Evolutionary conservation across 2,329 filamentous ascomycete species (phyloP).

Genomic region (Penicillium sp.): DNA sequence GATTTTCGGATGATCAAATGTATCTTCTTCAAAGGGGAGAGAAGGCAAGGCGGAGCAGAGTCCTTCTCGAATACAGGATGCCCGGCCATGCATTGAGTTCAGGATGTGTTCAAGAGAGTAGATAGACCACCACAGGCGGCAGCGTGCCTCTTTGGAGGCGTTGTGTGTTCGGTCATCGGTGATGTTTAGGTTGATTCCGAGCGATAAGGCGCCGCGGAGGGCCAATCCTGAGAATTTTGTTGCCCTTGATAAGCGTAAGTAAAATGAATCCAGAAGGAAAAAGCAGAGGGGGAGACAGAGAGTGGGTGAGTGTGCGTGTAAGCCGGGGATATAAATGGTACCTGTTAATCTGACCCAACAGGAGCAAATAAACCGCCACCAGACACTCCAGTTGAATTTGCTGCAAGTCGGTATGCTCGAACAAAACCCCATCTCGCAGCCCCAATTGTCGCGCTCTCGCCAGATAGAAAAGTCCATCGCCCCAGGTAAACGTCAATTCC

Average conservation of each 20-base stretch:
- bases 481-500: constrained; percentile 18
- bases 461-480: constrained; percentile 38
- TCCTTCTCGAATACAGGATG: constrained; percentile 33
- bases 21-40: constrained; percentile 34
- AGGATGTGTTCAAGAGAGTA: constrained; percentile 38
- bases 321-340: constrained; percentile 11
- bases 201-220: constrained; percentile 34
- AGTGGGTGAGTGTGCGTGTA: neutral
- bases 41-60: constrained; percentile 36
- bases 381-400: constrained; percentile 39
- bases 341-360: constrained; percentile 39
- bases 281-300: too few relatives aligned
- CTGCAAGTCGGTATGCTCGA: constrained; percentile 39
- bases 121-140: constrained; percentile 41
- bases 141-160: constrained; percentile 36
- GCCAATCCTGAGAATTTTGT: constrained; percentile 39
- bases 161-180: constrained; percentile 30
- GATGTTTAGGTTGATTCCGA: constrained; percentile 40
- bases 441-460: constrained; percentile 35
- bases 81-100: constrained; percentile 39
- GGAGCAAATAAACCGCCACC: constrained; percentile 37
- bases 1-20: constrained; percentile 24
- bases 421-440: constrained; percentile 31
- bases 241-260: constrained; percentile 22
- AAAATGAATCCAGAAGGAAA: neutral